These are phyloP conservation scores for Coemansia guatemalensis DNA, from an alignment of 192 early-diverging fungal genomes.

Conservation along the genomic window DNA sequence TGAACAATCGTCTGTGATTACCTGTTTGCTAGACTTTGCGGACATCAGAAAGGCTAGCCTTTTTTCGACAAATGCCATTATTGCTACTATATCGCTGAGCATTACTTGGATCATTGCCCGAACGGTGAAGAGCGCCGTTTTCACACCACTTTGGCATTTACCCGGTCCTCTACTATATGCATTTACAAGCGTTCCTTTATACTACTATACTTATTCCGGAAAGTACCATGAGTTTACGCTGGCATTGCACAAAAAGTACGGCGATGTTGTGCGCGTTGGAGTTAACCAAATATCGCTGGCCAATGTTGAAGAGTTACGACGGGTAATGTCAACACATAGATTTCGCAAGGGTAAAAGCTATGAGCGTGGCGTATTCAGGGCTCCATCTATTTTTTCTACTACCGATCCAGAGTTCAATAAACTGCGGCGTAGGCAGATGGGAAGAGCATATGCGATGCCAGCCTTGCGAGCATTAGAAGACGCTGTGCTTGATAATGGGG, in stretches of 20 bases:
- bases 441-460: conserved; percentile 23
- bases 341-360: conserved; percentile 39
- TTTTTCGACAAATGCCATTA: too few relatives aligned
- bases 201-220: conserved; percentile 20
- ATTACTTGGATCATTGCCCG: background rate
- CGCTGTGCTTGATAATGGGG: conserved; percentile 24
- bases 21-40: too few relatives aligned
- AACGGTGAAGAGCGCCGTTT: background rate
- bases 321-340: conserved; percentile 34
- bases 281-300: conserved; percentile 33
- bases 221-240: conserved; percentile 25
- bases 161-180: conserved; percentile 32
- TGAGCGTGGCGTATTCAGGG: conserved; percentile 15
- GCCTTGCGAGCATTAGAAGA: conserved; percentile 20
- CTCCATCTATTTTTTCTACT: conserved; percentile 32
- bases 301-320: conserved; percentile 16
- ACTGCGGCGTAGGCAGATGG: conserved; percentile 31
- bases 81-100: too few relatives aligned
- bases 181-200: conserved; percentile 30
- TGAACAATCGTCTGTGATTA: too few relatives aligned
- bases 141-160: conserved; percentile 19
- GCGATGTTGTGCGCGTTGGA: conserved; percentile 44
- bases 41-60: too few relatives aligned
- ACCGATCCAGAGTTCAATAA: conserved; percentile 38
- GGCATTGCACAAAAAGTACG: conserved; percentile 29